Evolutionary conservation across 768 basidiomycete genomes (phyloP), one percentile per base, ranked within the genome.

Genomic region (Amylocystis lapponica): DNA sequence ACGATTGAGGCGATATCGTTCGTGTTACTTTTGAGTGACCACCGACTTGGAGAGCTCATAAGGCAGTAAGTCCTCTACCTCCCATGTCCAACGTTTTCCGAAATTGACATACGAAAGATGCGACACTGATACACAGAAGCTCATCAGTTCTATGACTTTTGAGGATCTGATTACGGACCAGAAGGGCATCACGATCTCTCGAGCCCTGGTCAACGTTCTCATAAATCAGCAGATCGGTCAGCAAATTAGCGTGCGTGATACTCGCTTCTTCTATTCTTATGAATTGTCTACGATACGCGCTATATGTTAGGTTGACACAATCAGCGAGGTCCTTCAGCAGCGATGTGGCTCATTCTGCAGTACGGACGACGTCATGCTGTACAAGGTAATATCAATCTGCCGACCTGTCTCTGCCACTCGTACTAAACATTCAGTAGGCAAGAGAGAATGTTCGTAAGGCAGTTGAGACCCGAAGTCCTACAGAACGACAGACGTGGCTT

Each of bases 221-320:
- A 98, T 99, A 52, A 90, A 99, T 62, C 92, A 95, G 59, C 96
- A 99, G 61, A 98, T 98, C 52, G 89, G 89, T 17, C 91, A 95
- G 59, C 93, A 98, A 59, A 88, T 93, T 39, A 92, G 89, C 51
- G 93, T 94, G 62, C 54, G 86, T 62, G 12, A 17, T n/a, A 45
- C 39, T 39, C 21, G 13, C 5, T 43, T 5, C 11, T 9, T 2
- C 26, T 22, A 12, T 23, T 8, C 16, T 36, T 26, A 20, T 16
- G 26, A n/a, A 21, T 19, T 16, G 14, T 12, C 30, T n/a, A n/a
- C n/a, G n/a, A n/a, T n/a, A n/a, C n/a, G n/a, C n/a, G n/a, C n/a
- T n/a, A n/a, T n/a, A n/a, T n/a, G n/a, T 13, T 41, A 95, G 93
- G 89, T 99, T 50, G 96, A 99, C 63, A 88, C 92, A 5, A 88